phyloP scores from a whole-genome alignment of 805 yeast species.

The Metschnikowia reukaufii region DNA sequence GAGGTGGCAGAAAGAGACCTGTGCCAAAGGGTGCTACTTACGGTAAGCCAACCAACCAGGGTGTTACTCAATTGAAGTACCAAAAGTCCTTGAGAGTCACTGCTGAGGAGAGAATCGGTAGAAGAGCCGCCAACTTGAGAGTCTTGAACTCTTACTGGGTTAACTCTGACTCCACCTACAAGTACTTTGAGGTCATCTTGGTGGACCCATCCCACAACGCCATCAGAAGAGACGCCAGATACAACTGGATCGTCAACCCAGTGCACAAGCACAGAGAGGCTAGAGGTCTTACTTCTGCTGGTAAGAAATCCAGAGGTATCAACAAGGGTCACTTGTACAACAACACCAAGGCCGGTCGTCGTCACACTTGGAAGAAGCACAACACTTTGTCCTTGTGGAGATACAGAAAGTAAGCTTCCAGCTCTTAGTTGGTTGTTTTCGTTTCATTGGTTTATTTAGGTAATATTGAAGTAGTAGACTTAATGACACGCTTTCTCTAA shows the following conservation, averaged over 20 bases:
- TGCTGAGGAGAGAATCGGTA: conserved; percentile 99
- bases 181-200: conserved; percentile 96
- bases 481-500: conserved; percentile 2
- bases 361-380: conserved; percentile 99
- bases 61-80: conserved; percentile 98
- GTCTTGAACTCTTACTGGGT: conserved; percentile 99
- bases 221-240: conserved; percentile 96
- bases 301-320: conserved; percentile 99
- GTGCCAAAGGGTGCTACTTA: conserved; percentile 99
- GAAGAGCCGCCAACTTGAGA: conserved; percentile 98
- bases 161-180: conserved; percentile 99
- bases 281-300: conserved; percentile 97
- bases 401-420: conserved; percentile 77
- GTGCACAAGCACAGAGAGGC: conserved; percentile 99
- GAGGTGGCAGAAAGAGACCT: conserved; percentile 99
- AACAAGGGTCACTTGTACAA: conserved; percentile 99
- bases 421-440: conserved; percentile 6
- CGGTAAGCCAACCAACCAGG: conserved; percentile 99
- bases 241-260: conserved; percentile 99
- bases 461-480: conserved; percentile 13
- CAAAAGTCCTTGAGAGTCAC: conserved; percentile 97
- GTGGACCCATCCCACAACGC: conserved; percentile 98
- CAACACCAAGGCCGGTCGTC: conserved; percentile 98
- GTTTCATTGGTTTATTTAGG: conserved; percentile 14
- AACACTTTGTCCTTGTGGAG: conserved; percentile 99